These are phyloP conservation scores for Plectranthus barbatus DNA, from an alignment of 257 asterid genomes.

Conservation along the genomic window DNA sequence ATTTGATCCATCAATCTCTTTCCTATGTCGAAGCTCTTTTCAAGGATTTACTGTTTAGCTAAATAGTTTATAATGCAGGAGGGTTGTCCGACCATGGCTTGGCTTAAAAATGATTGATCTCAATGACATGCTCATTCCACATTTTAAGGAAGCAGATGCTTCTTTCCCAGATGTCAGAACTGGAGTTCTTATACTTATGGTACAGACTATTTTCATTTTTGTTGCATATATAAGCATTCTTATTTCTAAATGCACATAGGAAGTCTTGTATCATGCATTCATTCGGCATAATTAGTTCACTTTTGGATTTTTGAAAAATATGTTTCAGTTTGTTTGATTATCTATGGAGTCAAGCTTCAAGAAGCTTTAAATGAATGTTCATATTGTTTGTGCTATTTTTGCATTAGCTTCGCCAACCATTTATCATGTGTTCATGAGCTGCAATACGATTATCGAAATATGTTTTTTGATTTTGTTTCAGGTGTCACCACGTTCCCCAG, in stretches of 20 bases:
- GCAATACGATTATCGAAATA: no score
- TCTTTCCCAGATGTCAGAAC: constrained; percentile 57
- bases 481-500: no score
- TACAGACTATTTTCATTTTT: no score
- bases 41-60: no score
- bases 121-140: constrained; percentile 66
- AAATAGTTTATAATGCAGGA: constrained; percentile 38
- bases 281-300: neutral
- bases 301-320: neutral
- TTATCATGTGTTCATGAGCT: no score
- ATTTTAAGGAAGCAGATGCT: constrained; percentile 65
- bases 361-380: no score
- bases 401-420: no score
- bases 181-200: constrained; percentile 86
- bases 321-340: neutral
- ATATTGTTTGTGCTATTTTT: no score
- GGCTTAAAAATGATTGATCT: constrained; percentile 91
- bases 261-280: neutral
- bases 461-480: no score
- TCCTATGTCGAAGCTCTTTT: no score
- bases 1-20: no score
- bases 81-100: constrained; percentile 95
- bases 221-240: neutral
- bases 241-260: neutral
- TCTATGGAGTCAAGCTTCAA: no score